Evolutionary conservation across 345 rosid species (phyloP).

Genomic region (Leavenworthia alabamica): DNA sequence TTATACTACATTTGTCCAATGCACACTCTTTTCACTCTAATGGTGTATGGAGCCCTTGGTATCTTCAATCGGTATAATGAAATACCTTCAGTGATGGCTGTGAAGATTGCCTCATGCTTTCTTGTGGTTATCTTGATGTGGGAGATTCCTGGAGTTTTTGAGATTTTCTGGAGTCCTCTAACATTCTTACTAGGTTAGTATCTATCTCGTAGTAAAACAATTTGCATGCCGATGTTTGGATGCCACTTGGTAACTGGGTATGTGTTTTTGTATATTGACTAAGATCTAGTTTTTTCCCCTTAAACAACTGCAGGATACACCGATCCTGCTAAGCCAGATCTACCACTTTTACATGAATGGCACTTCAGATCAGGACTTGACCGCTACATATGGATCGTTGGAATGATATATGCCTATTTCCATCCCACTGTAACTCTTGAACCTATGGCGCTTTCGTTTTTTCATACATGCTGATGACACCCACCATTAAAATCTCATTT

Average conservation of each 20-base stretch:
- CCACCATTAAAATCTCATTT: conserved; percentile 3
- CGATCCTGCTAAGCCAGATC: conserved; percentile 90
- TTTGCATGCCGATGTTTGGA: neutral
- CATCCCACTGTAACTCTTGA: conserved; percentile 72
- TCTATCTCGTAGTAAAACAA: neutral
- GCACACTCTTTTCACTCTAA: conserved; percentile 95
- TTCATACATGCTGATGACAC: conserved; percentile 1
- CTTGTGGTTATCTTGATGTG: conserved; percentile 79
- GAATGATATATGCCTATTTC: conserved; percentile 95
- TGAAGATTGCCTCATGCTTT: conserved; percentile 78
- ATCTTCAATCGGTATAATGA: conserved; percentile 78
- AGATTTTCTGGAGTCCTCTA: conserved; percentile 79
- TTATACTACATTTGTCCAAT: conserved; percentile 95
- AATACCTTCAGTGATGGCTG: conserved; percentile 76
- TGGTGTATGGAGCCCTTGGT: conserved; percentile 97
- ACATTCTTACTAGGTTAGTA: conserved; percentile 63
- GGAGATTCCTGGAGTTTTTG: conserved; percentile 94
- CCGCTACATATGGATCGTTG: conserved; percentile 94
- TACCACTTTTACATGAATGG: conserved; percentile 85
- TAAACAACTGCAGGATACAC: conserved; percentile 56
- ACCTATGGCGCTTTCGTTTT: neutral
- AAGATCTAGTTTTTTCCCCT: neutral
- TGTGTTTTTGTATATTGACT: conserved; percentile 1
- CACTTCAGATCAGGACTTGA: conserved; percentile 99
- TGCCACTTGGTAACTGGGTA: neutral